phyloP scores from a whole-genome alignment of 1,284 basidiomycete genomes.

The Leccinum solheimii region DNA sequence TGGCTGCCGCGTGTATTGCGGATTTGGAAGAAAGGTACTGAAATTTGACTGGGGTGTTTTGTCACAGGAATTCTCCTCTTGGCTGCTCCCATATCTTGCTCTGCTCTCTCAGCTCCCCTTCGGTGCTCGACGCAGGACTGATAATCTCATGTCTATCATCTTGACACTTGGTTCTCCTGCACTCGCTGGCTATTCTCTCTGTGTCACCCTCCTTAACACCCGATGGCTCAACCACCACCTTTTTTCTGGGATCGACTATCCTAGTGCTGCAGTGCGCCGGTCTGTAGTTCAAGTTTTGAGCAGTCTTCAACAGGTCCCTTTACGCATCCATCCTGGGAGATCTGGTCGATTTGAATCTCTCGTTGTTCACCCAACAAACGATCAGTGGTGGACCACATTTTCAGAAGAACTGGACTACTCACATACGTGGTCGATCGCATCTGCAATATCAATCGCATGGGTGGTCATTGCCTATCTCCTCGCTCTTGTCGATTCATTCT shows the following conservation, averaged over 20 bases:
- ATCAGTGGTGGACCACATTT: conserved; percentile 32
- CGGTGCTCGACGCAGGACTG: conserved; percentile 27
- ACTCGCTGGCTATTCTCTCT: conserved; percentile 35
- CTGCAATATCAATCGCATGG: conserved; percentile 41
- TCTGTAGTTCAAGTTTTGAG: conserved; percentile 25
- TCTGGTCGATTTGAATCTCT: conserved; percentile 31
- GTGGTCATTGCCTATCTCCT: conserved; percentile 45
- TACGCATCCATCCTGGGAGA: conserved; percentile 26
- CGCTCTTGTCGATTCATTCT: conserved; percentile 41
- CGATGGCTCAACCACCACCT: conserved; percentile 29
- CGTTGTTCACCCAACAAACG: conserved; percentile 31
- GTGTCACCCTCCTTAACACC: conserved; percentile 35
- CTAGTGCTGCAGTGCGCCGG: conserved; percentile 13
- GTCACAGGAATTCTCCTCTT: conserved; percentile 41
- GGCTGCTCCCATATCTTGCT: conserved; percentile 48
- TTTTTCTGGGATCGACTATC: conserved; percentile 25
- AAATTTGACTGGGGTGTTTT: conserved; percentile 23
- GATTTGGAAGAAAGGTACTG: neutral
- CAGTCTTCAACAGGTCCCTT: conserved; percentile 33
- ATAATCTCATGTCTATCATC: conserved; percentile 34
- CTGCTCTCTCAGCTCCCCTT: conserved; percentile 45
- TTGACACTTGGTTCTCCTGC: conserved; percentile 36
- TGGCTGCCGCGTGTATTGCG: neutral
- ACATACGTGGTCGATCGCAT: conserved; percentile 41
- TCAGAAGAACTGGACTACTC: conserved; percentile 28